A percentile compares a stretch with the other conserved stretches of the same genome.
phyloP scores from a whole-genome alignment of 192 early-diverging fungal species.

The Backusella mclennaniae region DNA sequence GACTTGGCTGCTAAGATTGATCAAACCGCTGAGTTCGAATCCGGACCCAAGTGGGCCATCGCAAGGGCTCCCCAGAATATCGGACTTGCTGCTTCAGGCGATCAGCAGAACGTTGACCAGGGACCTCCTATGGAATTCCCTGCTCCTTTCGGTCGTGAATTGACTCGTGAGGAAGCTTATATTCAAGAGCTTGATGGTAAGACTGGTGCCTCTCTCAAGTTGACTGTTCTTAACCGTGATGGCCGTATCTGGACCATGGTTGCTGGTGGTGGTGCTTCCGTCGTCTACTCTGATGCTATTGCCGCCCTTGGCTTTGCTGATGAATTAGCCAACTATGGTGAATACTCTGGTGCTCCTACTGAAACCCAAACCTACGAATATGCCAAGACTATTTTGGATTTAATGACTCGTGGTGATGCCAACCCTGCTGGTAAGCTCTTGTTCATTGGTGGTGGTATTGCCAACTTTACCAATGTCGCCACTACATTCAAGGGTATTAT shows the following conservation, averaged over 20 bases:
- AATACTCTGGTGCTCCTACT: constrained; percentile 99
- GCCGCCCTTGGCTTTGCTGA: constrained; percentile 91
- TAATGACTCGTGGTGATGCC: constrained; percentile 88
- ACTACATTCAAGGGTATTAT: constrained; percentile 99
- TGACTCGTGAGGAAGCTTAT: constrained; percentile 97
- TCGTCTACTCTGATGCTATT: constrained; percentile 98
- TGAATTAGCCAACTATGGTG: constrained; percentile 99
- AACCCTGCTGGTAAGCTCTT: constrained; percentile 94
- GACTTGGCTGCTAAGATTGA: constrained; percentile 98
- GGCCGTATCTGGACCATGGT: constrained; percentile 99
- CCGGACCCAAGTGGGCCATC: constrained; percentile 93
- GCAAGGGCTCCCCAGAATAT: constrained; percentile 66
- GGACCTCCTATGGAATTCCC: constrained; percentile 96
- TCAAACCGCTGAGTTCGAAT: constrained; percentile 97
- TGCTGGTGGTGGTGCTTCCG: constrained; percentile 97
- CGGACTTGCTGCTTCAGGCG: constrained; percentile 32
- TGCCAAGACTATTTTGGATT: constrained; percentile 95
- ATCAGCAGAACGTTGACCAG: constrained; percentile 50
- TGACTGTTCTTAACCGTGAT: constrained; percentile 93
- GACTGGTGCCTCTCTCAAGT: constrained; percentile 97
- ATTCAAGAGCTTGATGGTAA: constrained; percentile 97
- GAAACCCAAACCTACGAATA: constrained; percentile 99
- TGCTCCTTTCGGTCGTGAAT: constrained; percentile 95
- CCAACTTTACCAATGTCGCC: constrained; percentile 99
- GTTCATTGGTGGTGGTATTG: constrained; percentile 99